Percentiles rank a stretch among this genome's conserved stretches.
Evolutionary conservation across 306 rosid genomes (phyloP).

Genomic region (Dryas drummondii): DNA sequence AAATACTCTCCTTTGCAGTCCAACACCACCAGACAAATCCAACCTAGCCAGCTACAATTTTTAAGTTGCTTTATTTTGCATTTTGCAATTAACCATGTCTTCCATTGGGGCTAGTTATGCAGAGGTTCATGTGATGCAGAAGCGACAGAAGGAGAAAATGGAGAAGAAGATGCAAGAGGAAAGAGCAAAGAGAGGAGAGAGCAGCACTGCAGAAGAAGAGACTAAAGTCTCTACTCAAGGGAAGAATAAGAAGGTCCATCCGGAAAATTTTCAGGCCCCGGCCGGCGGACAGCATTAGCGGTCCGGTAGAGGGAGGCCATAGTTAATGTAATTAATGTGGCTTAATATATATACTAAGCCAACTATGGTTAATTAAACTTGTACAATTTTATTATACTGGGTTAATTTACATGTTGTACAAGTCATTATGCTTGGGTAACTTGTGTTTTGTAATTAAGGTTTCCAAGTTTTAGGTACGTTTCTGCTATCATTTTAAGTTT

Average conservation of each 20-base stretch:
- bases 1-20: no score
- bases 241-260: constrained; percentile 26
- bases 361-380: no score
- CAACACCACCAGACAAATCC: no score
- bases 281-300: neutral
- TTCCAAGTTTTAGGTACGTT: no score
- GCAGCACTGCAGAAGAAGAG: neutral
- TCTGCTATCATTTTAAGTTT: no score
- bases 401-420: no score
- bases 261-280: constrained; percentile 1
- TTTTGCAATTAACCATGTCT: constrained; percentile 22
- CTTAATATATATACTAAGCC: no score
- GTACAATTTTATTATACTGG: no score
- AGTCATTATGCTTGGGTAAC: no score
- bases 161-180: constrained; percentile 32
- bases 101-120: constrained; percentile 40
- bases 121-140: constrained; percentile 32
- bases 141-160: constrained; percentile 33
- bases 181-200: constrained; percentile 12
- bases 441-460: no score
- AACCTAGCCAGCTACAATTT: no score
- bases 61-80: no score
- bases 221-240: constrained; percentile 5
- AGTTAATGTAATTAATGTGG: neutral
- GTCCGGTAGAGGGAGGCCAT: constrained; percentile 1